Conservation (phyloP, 2,329 filamentous ascomycete genomes). For the Aspergillus hortae region DNA sequence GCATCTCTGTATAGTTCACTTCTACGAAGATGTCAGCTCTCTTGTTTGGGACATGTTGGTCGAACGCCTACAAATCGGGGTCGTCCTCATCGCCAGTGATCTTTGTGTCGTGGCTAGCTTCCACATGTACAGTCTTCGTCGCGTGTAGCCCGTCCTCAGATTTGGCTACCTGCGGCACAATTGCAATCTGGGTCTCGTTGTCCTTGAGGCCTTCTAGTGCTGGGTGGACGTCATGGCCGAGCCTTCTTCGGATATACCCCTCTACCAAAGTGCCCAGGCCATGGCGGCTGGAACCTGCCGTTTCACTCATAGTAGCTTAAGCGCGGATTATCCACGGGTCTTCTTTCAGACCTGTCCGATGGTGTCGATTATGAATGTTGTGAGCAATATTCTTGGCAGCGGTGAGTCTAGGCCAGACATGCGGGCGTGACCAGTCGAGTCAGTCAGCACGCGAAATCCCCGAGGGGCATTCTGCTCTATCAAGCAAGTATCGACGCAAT, state of each 20-base stretch:
- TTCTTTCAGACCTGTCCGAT: too few relatives aligned
- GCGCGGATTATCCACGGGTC: not conserved
- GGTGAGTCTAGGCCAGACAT: too few relatives aligned
- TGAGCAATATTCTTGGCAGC: too few relatives aligned
- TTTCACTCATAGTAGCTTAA: not conserved
- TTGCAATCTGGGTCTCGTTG: not conserved
- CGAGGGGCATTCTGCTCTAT: too few relatives aligned
- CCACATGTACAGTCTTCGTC: not conserved
- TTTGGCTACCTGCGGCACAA: not conserved
- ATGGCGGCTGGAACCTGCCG: not conserved
- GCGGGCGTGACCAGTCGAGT: too few relatives aligned
- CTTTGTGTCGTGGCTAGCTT: not conserved
- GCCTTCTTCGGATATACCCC: not conserved
- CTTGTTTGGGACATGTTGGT: not conserved
- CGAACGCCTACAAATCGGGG: not conserved
- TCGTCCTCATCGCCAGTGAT: not conserved
- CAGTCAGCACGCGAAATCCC: too few relatives aligned
- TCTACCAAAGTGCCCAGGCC: not conserved
- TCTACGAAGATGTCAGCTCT: not conserved
- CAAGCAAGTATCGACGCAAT: not conserved
- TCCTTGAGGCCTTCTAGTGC: not conserved
- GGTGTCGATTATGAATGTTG: not conserved
- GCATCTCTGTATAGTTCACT: not conserved
- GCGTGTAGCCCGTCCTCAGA: not conserved
- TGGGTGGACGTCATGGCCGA: not conserved